Evolutionary conservation across 2,329 filamentous ascomycete species (phyloP), one percentile per base, ranked within the genome.

Genomic region (Fusarium sp.): DNA sequence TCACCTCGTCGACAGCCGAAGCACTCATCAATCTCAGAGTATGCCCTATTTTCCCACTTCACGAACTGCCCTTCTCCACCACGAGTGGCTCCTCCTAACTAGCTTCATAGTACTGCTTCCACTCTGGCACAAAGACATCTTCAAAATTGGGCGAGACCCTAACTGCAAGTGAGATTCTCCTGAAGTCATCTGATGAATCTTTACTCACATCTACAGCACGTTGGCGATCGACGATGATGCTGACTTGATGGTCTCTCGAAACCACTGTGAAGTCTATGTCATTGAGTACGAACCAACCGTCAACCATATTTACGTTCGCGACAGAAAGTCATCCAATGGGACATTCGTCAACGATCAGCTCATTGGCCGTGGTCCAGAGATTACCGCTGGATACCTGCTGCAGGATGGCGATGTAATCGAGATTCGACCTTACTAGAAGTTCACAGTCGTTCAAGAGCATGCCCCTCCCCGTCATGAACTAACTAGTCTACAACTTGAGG

Each of bases 191-290:
- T 16, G 8, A 42, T 6, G 22, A 7, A 14, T 17, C 17, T 14
- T 64, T 20, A 46, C 72, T 72, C 16, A 74, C 46, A n/a, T 10
- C 7, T 16, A 4, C 20, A 86, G 84, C 68, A 79, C 83, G 7
- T 78, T 86, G 38, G 75, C 78, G 24, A 83, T 90, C 42, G 75
- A 79, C 11, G 76, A 78, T 51, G 82, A 83, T 51, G 56, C 60
- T n/a, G 73, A 82, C 3, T 79, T 83, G 67, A 71, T 76, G 1
- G 82, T 90, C 22, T 90, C 89, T 2, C 85, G 87, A 60, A 83
- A 84, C 29, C 88, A 90, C 62, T 87, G 88, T 71, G 86, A 89
- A 72, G 81, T 90, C 35, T 91, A 90, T 75, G 86, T 85, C 2
- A 80, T 90, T 44, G 77, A 85, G 11, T 89, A 89, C 68, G 87